These are phyloP conservation scores for Didymella arachidicola DNA, from an alignment of 2,329 filamentous ascomycete genomes.

Conservation along the genomic window DNA sequence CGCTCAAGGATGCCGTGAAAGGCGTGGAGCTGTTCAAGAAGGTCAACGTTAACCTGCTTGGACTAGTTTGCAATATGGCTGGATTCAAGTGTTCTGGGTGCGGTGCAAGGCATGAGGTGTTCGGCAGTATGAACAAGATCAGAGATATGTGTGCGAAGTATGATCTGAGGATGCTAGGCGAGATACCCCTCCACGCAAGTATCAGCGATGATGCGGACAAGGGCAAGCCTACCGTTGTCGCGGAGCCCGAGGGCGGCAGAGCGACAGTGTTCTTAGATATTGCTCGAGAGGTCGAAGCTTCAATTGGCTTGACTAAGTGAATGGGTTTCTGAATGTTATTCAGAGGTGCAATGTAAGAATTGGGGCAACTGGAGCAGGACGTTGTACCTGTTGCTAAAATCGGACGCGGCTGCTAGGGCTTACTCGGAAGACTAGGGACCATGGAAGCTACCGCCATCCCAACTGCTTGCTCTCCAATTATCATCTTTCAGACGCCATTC, in stretches of 20 bases:
- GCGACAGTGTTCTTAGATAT: conserved; percentile 76
- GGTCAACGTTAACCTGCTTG: conserved; percentile 78
- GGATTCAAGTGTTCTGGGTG: conserved; percentile 61
- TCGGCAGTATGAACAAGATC: conserved; percentile 72
- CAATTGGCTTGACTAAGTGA: background rate
- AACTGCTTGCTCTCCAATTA: too few species aligned
- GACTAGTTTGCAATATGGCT: conserved; percentile 69
- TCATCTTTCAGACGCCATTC: too few species aligned
- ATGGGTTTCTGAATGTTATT: too few species aligned
- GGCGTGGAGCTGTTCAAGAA: conserved; percentile 93
- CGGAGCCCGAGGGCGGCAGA: conserved; percentile 78
- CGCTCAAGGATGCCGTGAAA: conserved; percentile 88
- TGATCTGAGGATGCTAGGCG: conserved; percentile 80
- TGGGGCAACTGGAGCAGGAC: too few species aligned
- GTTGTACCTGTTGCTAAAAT: too few species aligned
- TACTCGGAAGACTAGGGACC: too few species aligned
- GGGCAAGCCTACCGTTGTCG: conserved; percentile 88
- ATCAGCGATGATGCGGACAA: conserved; percentile 88
- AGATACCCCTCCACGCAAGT: conserved; percentile 84
- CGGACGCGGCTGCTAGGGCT: too few species aligned
- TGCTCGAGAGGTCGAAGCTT: conserved; percentile 61
- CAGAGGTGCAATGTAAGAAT: too few species aligned
- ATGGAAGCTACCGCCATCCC: too few species aligned
- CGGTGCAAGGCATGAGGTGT: conserved; percentile 44
- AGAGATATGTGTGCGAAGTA: conserved; percentile 79